Evolutionary conservation across 805 yeast species (phyloP), one percentile per base, ranked within the genome.

Genomic region (Spathaspora sp.): DNA sequence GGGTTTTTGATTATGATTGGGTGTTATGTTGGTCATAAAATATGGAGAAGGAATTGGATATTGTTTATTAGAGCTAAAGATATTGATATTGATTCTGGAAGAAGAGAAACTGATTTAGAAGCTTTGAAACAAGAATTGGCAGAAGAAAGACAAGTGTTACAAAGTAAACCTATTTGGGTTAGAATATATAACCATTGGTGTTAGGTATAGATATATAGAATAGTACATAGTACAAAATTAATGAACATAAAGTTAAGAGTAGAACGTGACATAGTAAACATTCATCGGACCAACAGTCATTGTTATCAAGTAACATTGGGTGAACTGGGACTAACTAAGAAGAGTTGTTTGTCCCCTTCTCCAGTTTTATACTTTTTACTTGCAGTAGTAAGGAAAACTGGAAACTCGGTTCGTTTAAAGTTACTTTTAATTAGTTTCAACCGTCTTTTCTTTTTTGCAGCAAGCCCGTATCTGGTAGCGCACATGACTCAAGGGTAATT

Each of bases 41-140:
- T 73, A 10, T 72, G 71, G 71, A 64, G 66, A 52, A 64, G 56
- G 20, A 72, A 72, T 58, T 72, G 76, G 77, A 63, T 59, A 8
- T 55, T 69, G 12, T 71, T 59, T 48, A 60, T 70, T 42, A 60
- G 70, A 28, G 74, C 73, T n/a, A 58, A 60, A 51, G 64, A 68
- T 20, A 65, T 73, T 48, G 77, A 73, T 48, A 59, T 73, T 46
- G 77, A 73, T 52, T 64, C 73, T 9, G 77, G 77, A n/a, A 62
- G 78, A 52, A 64, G 76, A 57, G 77, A 73, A 45, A 63, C 68
- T 26, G 76, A 72, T 55, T 57, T 72, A 49, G 76, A 73, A 51
- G 69, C 72, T 35, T 62, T 71, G 48, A 70, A 66, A 52, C 68
- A 65, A 55, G 67, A 69, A 47, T 57, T 67, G 56, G 68, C 55